Conservation (phyloP, 2,329 filamentous ascomycete species). For the Calcarisporium arbuscula region DNA sequence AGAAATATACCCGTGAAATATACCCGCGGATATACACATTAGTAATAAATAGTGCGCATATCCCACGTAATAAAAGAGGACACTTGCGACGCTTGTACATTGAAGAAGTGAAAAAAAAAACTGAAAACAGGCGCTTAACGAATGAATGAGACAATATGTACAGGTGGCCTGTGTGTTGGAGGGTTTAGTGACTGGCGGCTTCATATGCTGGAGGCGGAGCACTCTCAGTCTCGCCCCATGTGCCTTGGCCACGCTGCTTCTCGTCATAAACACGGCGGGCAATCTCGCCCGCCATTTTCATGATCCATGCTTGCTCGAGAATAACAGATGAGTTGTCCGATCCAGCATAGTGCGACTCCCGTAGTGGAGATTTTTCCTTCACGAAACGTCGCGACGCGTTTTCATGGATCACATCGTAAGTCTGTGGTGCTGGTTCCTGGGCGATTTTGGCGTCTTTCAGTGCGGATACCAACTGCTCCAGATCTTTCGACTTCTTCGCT, state of each 20-base stretch:
- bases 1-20: not conserved
- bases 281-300: conserved; percentile 91
- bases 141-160: conserved; percentile 10
- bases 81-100: conserved; percentile 1
- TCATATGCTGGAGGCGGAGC: conserved; percentile 58
- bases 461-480: conserved; percentile 17
- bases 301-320: conserved; percentile 77
- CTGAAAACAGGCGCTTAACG: conserved; percentile 8
- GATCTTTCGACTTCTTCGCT: conserved; percentile 12
- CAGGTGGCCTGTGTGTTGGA: conserved; percentile 7
- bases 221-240: conserved; percentile 47
- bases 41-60: conserved; percentile 10
- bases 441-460: conserved; percentile 13
- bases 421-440: too few species aligned
- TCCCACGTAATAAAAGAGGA: conserved; percentile 1
- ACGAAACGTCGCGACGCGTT: conserved; percentile 17
- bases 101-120: conserved; percentile 9
- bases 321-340: conserved; percentile 54
- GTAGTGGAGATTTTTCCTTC: conserved; percentile 22
- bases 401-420: too few species aligned
- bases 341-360: conserved; percentile 23
- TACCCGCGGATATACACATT: conserved; percentile 12
- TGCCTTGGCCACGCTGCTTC: conserved; percentile 46
- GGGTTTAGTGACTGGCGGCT: conserved; percentile 34
- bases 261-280: conserved; percentile 82